A percentile compares a stretch with the other conserved stretches of the same genome.
phyloP scores from a whole-genome alignment of 495 filamentous ascomycete genomes.

The Penicillium soppii region DNA sequence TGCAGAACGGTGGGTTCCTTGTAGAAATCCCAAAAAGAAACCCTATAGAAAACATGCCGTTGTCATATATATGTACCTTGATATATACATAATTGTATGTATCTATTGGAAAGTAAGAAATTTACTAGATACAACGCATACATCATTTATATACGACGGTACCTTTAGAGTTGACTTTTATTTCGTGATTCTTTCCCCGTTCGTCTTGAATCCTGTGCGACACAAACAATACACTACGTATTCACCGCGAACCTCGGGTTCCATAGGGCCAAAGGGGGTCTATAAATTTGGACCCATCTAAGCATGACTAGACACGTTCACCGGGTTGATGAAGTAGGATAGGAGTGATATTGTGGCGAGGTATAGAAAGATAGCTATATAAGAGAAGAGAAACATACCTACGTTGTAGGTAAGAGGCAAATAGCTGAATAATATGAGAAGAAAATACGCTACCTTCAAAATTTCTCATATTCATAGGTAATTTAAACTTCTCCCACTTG shows the following conservation, averaged over 20 bases:
- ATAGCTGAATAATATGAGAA: conserved; percentile 5
- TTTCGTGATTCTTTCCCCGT: conserved; percentile 3
- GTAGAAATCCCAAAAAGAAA: no score
- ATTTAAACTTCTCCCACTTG: conserved; percentile 30
- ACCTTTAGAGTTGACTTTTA: not conserved
- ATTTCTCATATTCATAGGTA: conserved; percentile 4
- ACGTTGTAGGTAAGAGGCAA: conserved; percentile 5
- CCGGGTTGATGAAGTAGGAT: not conserved
- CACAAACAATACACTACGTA: not conserved
- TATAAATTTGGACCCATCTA: not conserved
- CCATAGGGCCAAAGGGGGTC: not conserved
- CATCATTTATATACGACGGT: not conserved
- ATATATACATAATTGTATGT: no score
- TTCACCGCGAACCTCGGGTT: not conserved
- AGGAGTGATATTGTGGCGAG: not conserved
- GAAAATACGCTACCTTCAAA: no score
- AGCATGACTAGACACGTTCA: not conserved
- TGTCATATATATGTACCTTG: no score
- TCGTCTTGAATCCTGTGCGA: conserved; percentile 3
- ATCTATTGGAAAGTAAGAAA: not conserved
- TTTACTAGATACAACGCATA: not conserved
- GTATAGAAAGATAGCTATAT: not conserved
- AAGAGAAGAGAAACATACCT: not conserved
- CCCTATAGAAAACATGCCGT: no score
- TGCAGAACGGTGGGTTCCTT: no score